These are phyloP conservation scores for Sporothrix humicola DNA, from an alignment of 2,329 filamentous ascomycete species.

Conservation along the genomic window DNA sequence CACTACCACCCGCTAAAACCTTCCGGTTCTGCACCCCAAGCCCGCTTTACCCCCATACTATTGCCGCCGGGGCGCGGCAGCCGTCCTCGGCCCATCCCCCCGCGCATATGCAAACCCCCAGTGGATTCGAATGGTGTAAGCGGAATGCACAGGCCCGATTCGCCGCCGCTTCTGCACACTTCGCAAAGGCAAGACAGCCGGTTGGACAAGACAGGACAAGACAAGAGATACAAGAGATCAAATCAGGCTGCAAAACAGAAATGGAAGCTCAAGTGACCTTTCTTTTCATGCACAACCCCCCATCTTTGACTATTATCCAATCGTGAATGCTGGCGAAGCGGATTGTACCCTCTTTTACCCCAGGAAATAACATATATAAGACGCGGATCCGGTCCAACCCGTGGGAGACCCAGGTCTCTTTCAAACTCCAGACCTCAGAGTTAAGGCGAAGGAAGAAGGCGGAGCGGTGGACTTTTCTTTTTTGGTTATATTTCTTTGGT, in stretches of 20 bases:
- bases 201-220: slow-evolving; percentile 6
- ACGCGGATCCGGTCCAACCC: background rate
- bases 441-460: background rate
- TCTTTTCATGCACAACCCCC: slow-evolving; percentile 10
- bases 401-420: background rate
- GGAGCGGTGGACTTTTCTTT: background rate
- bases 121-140: background rate
- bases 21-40: background rate
- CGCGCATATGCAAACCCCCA: background rate
- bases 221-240: too few relatives aligned
- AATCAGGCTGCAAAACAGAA: slow-evolving; percentile 24
- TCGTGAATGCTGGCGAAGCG: background rate
- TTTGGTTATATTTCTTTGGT: background rate
- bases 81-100: slow-evolving; percentile 23
- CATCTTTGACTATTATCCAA: slow-evolving; percentile 10
- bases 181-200: slow-evolving; percentile 8
- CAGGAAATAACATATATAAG: slow-evolving; percentile 19
- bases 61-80: slow-evolving; percentile 17
- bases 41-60: background rate
- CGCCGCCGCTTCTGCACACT: background rate
- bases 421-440: background rate
- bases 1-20: slow-evolving; percentile 6
- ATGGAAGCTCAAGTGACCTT: slow-evolving; percentile 20
- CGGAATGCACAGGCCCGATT: slow-evolving; percentile 15
- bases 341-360: slow-evolving; percentile 23